Percentiles rank a stretch among this genome's conserved stretches.
These are phyloP conservation scores for Aspergillus coremiiformis DNA, from an alignment of 495 filamentous ascomycete genomes.

Conservation along the genomic window DNA sequence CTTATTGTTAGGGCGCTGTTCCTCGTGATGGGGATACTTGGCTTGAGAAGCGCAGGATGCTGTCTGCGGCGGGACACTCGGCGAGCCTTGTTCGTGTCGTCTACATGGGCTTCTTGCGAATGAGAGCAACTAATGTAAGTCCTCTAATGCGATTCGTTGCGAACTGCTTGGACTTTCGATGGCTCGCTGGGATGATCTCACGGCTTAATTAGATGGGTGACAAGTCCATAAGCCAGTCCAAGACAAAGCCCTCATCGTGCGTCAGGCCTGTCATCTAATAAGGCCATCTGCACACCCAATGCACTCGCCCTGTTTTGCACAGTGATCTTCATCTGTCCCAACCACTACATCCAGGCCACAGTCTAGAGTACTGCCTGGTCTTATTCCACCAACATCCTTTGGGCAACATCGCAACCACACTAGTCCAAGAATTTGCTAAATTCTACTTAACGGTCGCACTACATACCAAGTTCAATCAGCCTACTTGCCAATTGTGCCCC, in stretches of 20 bases:
- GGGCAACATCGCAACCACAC: not conserved
- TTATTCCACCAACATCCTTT: not conserved
- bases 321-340: not conserved
- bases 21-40: not conserved
- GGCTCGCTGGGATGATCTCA: too few species aligned
- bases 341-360: not conserved
- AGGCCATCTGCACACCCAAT: not conserved
- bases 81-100: too few species aligned
- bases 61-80: not conserved
- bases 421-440: not conserved
- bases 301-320: not conserved
- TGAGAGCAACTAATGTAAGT: too few species aligned
- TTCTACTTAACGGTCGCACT: not conserved
- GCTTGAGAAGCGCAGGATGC: not conserved
- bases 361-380: not conserved
- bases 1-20: not conserved
- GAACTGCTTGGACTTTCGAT: too few species aligned
- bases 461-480: not conserved
- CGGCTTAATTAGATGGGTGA: too few species aligned
- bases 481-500: too few species aligned
- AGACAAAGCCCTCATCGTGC: too few species aligned
- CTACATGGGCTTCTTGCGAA: too few species aligned
- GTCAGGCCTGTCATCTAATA: not conserved
- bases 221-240: too few species aligned
- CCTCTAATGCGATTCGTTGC: too few species aligned